Percentiles rank a stretch among this genome's conserved stretches.
Evolutionary conservation across 2,329 filamentous ascomycete species (phyloP).

Genomic region (Fusarium sp.): DNA sequence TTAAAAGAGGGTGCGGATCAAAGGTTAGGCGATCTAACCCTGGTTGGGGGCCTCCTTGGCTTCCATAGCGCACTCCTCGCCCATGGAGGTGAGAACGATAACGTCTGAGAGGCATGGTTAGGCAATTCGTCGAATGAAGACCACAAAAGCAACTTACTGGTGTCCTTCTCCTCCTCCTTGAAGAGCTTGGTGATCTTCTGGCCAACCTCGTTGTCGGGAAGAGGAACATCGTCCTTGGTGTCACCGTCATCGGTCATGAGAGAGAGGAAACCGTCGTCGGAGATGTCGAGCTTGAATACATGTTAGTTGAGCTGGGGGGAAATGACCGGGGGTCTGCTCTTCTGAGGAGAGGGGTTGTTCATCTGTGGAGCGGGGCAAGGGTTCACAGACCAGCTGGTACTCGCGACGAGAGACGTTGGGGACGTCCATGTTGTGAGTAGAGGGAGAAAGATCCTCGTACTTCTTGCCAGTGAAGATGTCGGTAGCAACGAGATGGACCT

Average conservation of each 20-base stretch:
- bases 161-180: conserved; percentile 85
- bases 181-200: conserved; percentile 86
- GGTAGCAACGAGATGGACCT: conserved; percentile 97
- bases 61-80: conserved; percentile 90
- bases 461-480: conserved; percentile 99
- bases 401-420: conserved; percentile 91
- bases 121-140: background rate
- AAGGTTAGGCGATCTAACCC: conserved; percentile 37
- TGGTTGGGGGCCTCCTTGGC: conserved; percentile 84
- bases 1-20: conserved; percentile 35
- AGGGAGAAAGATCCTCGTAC: conserved; percentile 98
- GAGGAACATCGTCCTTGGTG: conserved; percentile 93
- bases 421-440: conserved; percentile 98
- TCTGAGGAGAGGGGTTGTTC: conserved; percentile 27
- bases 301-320: conserved; percentile 25
- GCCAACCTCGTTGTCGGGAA: conserved; percentile 89
- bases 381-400: conserved; percentile 85
- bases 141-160: conserved; percentile 70
- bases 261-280: conserved; percentile 92
- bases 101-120: conserved; percentile 69
- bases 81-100: conserved; percentile 93
- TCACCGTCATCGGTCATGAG: conserved; percentile 88
- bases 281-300: conserved; percentile 79
- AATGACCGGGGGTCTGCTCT: conserved; percentile 13
- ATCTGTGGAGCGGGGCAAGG: conserved; percentile 37